phyloP scores from a whole-genome alignment of 2,329 filamentous ascomycete species.

The Chaetomium olivaceum region DNA sequence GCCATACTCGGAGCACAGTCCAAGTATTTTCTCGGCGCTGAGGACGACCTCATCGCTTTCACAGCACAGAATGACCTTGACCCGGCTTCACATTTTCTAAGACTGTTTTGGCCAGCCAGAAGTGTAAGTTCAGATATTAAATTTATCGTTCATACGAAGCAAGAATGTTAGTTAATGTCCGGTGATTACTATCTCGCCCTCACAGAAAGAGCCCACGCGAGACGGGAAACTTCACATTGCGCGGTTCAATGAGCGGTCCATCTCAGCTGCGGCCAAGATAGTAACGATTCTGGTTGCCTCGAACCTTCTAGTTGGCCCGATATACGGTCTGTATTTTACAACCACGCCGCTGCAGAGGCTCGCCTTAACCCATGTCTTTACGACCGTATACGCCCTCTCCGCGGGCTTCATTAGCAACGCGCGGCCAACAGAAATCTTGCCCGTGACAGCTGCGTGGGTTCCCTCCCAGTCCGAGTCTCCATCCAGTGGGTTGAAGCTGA shows the following conservation, averaged over 20 bases:
- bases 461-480: no score
- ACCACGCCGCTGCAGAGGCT: not conserved
- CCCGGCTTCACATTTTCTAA: not conserved
- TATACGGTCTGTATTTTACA: not conserved
- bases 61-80: not conserved
- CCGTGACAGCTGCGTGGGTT: constrained; percentile 4
- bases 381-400: not conserved
- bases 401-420: constrained; percentile 4
- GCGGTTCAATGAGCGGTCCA: constrained; percentile 1
- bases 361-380: not conserved
- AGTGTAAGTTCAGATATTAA: no score
- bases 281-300: not conserved
- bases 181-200: no score
- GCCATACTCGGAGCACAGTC: not conserved
- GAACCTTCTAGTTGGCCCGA: not conserved
- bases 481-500: no score
- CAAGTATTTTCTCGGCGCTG: constrained; percentile 2
- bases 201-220: not conserved
- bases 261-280: not conserved
- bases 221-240: not conserved
- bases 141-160: no score
- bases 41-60: constrained; percentile 4
- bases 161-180: no score
- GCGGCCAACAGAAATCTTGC: not conserved
- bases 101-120: not conserved